Conservation (phyloP, 2,329 filamentous ascomycete genomes). For the Balansia obtecta region DNA sequence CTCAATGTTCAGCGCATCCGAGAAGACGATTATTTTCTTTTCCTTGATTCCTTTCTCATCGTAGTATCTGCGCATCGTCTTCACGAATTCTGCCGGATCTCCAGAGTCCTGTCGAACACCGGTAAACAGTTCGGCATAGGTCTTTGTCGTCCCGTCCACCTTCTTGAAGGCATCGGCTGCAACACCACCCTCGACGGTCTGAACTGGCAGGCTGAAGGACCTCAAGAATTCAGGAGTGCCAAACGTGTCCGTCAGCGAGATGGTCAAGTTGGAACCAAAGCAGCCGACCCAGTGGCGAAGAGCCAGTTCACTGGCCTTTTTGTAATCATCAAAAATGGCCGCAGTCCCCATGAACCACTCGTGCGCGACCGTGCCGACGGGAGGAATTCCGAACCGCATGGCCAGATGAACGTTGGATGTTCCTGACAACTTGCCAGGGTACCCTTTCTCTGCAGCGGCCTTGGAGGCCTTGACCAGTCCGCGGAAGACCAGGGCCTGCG, state of each 20-base stretch:
- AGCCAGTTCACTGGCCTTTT: slow-evolving; percentile 70
- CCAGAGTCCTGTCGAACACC: slow-evolving; percentile 87
- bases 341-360: slow-evolving; percentile 99
- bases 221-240: slow-evolving; percentile 81
- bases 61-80: slow-evolving; percentile 72
- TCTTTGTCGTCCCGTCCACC: slow-evolving; percentile 33
- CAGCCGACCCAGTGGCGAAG: slow-evolving; percentile 82
- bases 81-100: slow-evolving; percentile 68
- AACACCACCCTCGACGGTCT: slow-evolving; percentile 29
- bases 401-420: slow-evolving; percentile 97
- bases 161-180: slow-evolving; percentile 28
- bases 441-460: slow-evolving; percentile 51
- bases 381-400: slow-evolving; percentile 76
- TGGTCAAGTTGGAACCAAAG: slow-evolving; percentile 73
- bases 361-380: slow-evolving; percentile 82
- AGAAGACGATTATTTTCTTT: slow-evolving; percentile 87
- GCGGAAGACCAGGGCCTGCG: slow-evolving; percentile 81
- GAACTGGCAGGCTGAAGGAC: slow-evolving; percentile 60
- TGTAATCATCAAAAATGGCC: slow-evolving; percentile 78
- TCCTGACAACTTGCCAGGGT: slow-evolving; percentile 64
- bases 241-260: slow-evolving; percentile 93
- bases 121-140: slow-evolving; percentile 71
- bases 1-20: slow-evolving; percentile 86
- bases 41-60: slow-evolving; percentile 60
- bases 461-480: slow-evolving; percentile 71